These are phyloP conservation scores for Globisporangium recalcitrans DNA, from an alignment of 352 stramenopile genomes.

Conservation along the genomic window DNA sequence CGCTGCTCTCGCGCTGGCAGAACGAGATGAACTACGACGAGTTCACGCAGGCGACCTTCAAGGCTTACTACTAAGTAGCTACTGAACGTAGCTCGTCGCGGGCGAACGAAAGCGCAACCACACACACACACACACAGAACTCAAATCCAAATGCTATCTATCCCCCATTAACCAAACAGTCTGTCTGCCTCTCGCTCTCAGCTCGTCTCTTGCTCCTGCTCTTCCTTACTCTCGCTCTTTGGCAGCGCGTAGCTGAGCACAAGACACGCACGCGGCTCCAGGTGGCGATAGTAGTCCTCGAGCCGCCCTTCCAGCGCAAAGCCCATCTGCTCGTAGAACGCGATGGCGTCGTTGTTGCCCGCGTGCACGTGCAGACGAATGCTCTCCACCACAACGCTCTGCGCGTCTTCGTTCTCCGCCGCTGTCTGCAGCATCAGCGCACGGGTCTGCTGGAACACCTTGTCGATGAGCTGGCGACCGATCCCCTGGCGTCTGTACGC, in stretches of 20 bases:
- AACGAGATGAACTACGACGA: conserved; percentile 88
- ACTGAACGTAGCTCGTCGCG: not conserved
- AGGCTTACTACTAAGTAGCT: conserved; percentile 79
- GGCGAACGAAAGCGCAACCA: not conserved
- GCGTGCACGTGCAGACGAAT: conserved; percentile 60
- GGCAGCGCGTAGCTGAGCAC: conserved; percentile 37
- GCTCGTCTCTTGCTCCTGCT: not conserved
- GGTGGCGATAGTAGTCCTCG: conserved; percentile 61
- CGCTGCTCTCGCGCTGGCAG: conserved; percentile 83
- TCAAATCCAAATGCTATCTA: conserved; percentile 5
- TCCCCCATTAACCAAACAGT: not conserved
- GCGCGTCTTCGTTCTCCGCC: too few species aligned
- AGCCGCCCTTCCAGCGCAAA: conserved; percentile 41
- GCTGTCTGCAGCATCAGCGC: too few species aligned
- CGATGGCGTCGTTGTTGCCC: conserved; percentile 50
- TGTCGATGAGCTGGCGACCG: conserved; percentile 29
- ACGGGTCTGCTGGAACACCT: conserved; percentile 25
- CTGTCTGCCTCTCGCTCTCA: not conserved
- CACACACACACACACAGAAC: not conserved
- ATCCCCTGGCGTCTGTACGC: conserved; percentile 34
- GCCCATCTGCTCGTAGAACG: conserved; percentile 50
- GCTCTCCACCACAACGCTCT: conserved; percentile 11
- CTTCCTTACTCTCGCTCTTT: not conserved
- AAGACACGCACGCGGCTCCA: conserved; percentile 48
- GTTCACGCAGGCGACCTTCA: conserved; percentile 89